Conservation (phyloP, 2,329 filamentous ascomycete genomes). For the Sporothrix protearum region DNA sequence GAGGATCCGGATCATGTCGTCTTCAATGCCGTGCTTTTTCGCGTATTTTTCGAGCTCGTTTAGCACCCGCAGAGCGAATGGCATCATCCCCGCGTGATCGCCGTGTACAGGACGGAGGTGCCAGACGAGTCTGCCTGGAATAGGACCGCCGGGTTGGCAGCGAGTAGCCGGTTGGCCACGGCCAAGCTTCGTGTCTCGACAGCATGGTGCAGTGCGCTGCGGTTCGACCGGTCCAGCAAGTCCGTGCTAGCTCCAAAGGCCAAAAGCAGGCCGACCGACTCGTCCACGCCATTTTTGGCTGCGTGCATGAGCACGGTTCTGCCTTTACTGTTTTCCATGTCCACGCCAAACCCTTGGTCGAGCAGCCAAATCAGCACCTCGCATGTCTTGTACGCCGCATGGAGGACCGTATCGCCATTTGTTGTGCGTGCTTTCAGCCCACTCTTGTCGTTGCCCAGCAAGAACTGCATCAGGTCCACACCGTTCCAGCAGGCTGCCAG, state of each 20-base stretch:
- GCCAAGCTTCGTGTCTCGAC: background rate
- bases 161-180: background rate
- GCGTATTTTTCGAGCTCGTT: background rate
- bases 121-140: background rate
- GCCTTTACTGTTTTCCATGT: conserved; percentile 5
- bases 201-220: conserved; percentile 3
- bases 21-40: background rate
- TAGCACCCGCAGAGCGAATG: background rate
- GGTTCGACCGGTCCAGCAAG: background rate
- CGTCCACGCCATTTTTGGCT: background rate
- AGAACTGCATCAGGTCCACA: conserved; percentile 1
- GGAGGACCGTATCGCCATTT: conserved; percentile 1
- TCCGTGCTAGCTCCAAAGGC: conserved; percentile 2
- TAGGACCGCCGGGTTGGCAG: conserved; percentile 1
- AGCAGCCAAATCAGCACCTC: conserved; percentile 8
- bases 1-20: background rate
- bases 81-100: background rate
- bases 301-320: conserved; percentile 4
- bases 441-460: background rate
- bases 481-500: conserved; percentile 4
- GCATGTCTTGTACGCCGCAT: background rate
- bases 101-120: background rate
- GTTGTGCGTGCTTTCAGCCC: background rate
- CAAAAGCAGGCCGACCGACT: background rate
- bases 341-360: conserved; percentile 4